Conservation (phyloP, 2,329 filamentous ascomycete species). For the Botrytis cinerea region DNA sequence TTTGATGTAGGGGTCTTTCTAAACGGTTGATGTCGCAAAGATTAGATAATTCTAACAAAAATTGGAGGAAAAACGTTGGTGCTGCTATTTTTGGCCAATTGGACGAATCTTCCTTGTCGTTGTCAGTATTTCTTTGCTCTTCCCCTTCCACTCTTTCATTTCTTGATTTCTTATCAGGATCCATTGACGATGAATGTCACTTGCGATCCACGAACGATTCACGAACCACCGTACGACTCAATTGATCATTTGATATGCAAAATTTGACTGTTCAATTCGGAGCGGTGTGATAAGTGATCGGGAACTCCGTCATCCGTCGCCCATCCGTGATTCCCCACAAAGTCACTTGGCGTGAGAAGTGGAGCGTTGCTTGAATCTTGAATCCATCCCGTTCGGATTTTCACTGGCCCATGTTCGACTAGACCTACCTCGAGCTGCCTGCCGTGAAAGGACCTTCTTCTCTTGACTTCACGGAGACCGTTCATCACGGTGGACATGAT, state of each 20-base stretch:
- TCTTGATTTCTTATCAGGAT: neutral
- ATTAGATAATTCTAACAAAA: neutral
- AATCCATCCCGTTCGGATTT: neutral
- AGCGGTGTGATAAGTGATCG: slow-evolving; percentile 8
- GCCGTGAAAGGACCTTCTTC: neutral
- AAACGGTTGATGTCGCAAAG: slow-evolving; percentile 1
- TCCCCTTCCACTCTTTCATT: neutral
- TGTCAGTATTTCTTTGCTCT: neutral
- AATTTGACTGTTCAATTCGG: neutral
- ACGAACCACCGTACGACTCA: neutral
- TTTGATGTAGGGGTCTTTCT: neutral
- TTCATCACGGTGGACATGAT: neutral
- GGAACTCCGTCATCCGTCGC: neutral
- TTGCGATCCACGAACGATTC: neutral
- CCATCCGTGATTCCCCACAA: slow-evolving; percentile 3
- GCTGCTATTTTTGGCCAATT: neutral
- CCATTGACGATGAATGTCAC: neutral
- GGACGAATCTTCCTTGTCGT: neutral
- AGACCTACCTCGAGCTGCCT: neutral
- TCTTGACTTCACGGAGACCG: neutral
- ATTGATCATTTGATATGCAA: slow-evolving; percentile 7
- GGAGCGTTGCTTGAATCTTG: neutral
- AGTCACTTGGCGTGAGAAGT: neutral
- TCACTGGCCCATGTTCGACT: neutral
- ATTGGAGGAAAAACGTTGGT: neutral